Conservation (phyloP, 2,329 filamentous ascomycete genomes). For the Colletotrichum sp. region DNA sequence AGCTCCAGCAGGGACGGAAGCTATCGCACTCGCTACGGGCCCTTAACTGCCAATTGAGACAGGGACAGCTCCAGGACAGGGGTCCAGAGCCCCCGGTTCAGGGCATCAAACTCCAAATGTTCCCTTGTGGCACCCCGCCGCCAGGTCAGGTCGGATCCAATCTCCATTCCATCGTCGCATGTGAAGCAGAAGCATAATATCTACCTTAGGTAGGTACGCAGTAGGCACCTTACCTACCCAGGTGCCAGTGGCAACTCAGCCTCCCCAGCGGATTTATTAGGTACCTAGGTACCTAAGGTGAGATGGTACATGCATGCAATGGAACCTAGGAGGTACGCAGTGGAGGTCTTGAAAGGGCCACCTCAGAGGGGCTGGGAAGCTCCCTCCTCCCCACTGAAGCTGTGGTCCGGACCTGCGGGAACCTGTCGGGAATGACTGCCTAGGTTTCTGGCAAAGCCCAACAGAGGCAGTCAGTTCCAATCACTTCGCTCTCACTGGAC, state of each 20-base stretch:
- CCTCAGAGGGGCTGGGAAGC: neutral
- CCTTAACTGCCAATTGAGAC: neutral
- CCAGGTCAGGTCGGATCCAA: neutral
- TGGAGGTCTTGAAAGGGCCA: neutral
- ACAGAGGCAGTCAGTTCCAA: neutral
- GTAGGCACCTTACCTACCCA: neutral
- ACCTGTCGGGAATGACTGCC: neutral
- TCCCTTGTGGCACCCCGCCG: neutral
- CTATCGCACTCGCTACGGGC: neutral
- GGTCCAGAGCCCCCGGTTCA: neutral
- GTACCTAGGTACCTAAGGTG: too few species aligned
- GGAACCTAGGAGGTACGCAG: neutral
- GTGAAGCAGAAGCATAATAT: too few species aligned
- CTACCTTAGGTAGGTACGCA: too few species aligned
- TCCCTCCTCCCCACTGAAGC: neutral
- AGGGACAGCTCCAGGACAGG: slow-evolving; percentile 2
- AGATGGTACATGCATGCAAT: neutral
- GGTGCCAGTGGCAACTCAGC: neutral
- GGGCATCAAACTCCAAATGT: neutral
- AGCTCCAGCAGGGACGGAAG: neutral
- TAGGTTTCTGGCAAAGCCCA: neutral
- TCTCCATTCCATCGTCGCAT: neutral
- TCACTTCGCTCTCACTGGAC: neutral
- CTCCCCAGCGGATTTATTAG: neutral
- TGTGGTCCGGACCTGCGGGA: neutral